Percentiles rank a stretch among this genome's conserved stretches.
Evolutionary conservation across 208 protist genomes (phyloP).

Genomic region (Leishmania turanica): DNA sequence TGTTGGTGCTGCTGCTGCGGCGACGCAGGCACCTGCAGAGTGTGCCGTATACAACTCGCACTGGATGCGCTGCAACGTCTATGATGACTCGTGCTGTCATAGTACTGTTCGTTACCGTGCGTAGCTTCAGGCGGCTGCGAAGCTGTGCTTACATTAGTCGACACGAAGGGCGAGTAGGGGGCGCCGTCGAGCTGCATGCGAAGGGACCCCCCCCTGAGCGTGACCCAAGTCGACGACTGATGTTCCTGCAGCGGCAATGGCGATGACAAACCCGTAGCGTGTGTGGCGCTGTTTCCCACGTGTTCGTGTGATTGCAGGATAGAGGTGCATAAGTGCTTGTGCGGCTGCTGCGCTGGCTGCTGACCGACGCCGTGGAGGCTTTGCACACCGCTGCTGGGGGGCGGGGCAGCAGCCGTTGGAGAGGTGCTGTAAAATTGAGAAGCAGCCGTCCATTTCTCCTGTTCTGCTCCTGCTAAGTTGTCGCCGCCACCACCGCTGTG

Average conservation of each 20-base stretch:
- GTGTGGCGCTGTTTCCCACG: background rate
- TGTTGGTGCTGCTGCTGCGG: background rate
- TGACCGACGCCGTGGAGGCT: background rate
- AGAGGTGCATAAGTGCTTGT: background rate
- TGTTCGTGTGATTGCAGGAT: background rate
- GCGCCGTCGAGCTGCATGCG: background rate
- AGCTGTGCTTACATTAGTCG: background rate
- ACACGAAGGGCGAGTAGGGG: background rate
- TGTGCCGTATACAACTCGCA: background rate
- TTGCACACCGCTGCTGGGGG: background rate
- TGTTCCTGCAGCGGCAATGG: background rate
- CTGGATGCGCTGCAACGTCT: background rate
- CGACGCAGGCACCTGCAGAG: background rate
- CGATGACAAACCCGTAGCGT: background rate
- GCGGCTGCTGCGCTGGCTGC: background rate
- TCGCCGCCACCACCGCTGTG: too few relatives aligned
- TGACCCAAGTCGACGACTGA: background rate
- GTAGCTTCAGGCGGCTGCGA: background rate
- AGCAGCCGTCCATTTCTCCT: background rate
- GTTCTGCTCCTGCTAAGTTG: background rate
- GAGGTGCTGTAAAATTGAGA: background rate
- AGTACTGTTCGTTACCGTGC: constrained; percentile 2
- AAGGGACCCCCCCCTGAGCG: constrained; percentile 2
- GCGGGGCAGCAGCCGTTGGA: background rate
- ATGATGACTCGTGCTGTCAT: background rate